These are phyloP conservation scores for Symbiodinium pilosum DNA, from an alignment of 73 alveolate genomes.

Conservation along the genomic window DNA sequence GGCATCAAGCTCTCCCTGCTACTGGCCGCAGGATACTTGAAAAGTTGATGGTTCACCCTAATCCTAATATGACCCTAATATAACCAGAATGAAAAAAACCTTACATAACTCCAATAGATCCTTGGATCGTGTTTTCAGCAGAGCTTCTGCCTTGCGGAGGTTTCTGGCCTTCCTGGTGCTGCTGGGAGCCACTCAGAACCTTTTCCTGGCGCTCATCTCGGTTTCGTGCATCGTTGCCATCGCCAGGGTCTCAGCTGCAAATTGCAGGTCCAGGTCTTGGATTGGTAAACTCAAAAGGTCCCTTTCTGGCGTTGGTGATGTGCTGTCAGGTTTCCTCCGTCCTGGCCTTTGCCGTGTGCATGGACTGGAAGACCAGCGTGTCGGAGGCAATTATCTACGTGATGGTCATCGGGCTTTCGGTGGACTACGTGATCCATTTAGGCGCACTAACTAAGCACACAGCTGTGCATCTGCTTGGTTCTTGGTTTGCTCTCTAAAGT, in stretches of 20 bases:
- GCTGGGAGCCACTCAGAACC: constrained; percentile 48
- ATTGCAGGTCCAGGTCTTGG: not conserved
- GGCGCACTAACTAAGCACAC: too few species aligned
- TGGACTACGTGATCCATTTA: constrained; percentile 78
- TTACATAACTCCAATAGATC: too few species aligned
- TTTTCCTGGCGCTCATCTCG: constrained; percentile 34
- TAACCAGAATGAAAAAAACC: too few species aligned
- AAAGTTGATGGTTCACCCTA: not conserved
- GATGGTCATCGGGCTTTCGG: constrained; percentile 87
- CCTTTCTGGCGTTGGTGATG: too few species aligned
- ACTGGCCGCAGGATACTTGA: not conserved
- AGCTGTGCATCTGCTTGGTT: not conserved
- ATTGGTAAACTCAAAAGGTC: not conserved
- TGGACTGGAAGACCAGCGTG: constrained; percentile 92
- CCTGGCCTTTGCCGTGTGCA: constrained; percentile 83
- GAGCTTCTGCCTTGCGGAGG: constrained; percentile 30
- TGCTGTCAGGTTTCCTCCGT: constrained; percentile 50
- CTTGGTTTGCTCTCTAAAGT: not conserved
- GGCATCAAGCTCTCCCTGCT: constrained; percentile 77
- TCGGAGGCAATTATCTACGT: constrained; percentile 90
- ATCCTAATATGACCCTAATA: too few species aligned
- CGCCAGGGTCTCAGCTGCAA: not conserved
- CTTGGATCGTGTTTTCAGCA: not conserved
- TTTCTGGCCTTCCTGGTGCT: constrained; percentile 81
- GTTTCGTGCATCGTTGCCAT: constrained; percentile 69